A percentile compares a stretch with the other conserved stretches of the same genome.
phyloP scores from a whole-genome alignment of 768 basidiomycete species.

The Leccinellum rugosiceps region DNA sequence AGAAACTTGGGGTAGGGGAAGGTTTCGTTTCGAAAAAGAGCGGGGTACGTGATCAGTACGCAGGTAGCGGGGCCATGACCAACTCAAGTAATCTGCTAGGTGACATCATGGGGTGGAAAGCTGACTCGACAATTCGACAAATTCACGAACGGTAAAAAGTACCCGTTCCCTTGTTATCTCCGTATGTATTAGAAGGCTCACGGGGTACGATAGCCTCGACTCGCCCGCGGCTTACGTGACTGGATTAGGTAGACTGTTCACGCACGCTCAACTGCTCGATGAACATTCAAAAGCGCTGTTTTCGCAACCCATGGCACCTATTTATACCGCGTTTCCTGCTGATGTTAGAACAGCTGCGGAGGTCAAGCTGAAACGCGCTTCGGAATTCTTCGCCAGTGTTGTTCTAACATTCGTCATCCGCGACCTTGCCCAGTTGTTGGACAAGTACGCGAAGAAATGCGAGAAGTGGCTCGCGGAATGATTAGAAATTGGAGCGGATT shows the following conservation, averaged over 20 bases:
- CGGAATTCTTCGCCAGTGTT: constrained; percentile 90
- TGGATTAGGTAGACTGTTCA: constrained; percentile 70
- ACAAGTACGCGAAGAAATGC: constrained; percentile 92
- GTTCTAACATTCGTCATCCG: constrained; percentile 87
- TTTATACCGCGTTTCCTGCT: constrained; percentile 67
- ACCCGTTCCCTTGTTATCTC: constrained; percentile 26
- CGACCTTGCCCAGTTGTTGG: constrained; percentile 80
- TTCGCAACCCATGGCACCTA: constrained; percentile 61
- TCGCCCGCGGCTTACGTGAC: constrained; percentile 83
- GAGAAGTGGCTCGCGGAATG: constrained; percentile 90
- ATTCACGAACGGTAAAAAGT: constrained; percentile 90
- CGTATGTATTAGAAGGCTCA: constrained; percentile 11
- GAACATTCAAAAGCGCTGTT: constrained; percentile 78
- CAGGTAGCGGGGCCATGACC: background rate
- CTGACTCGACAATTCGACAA: constrained; percentile 76
- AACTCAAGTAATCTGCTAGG: constrained; percentile 30
- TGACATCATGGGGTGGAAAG: constrained; percentile 69
- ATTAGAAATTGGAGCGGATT: constrained; percentile 24
- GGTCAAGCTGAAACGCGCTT: constrained; percentile 70
- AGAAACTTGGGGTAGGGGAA: constrained; percentile 87
- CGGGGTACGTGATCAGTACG: constrained; percentile 39
- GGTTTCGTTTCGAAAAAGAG: constrained; percentile 82
- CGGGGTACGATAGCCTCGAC: constrained; percentile 58
- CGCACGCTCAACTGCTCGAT: constrained; percentile 75
- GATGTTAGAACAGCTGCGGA: constrained; percentile 67